These are phyloP conservation scores for Diospyros lotus DNA, from an alignment of 148 eudicot genomes.

Conservation along the genomic window DNA sequence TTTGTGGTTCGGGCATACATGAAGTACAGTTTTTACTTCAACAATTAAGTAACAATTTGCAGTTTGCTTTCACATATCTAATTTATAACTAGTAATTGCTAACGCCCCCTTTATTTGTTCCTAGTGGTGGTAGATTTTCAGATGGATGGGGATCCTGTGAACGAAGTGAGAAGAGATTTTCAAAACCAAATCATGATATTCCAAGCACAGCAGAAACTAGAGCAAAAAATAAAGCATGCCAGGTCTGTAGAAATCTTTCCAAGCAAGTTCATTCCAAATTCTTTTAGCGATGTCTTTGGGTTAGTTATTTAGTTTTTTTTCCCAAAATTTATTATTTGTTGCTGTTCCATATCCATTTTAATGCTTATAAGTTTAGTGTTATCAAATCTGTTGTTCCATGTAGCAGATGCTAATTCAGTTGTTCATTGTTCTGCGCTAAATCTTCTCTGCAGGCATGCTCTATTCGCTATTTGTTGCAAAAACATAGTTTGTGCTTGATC, in stretches of 20 bases:
- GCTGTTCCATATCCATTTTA: not conserved
- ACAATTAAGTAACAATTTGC: not conserved
- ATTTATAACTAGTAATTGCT: not conserved
- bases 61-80: not conserved
- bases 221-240: slow-evolving; percentile 95
- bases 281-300: not conserved
- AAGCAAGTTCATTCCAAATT: slow-evolving; percentile 1
- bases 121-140: slow-evolving; percentile 90
- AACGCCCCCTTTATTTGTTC: slow-evolving; percentile 15
- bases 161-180: slow-evolving; percentile 78
- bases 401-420: not conserved
- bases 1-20: slow-evolving; percentile 82
- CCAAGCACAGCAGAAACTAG: slow-evolving; percentile 99
- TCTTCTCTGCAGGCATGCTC: not conserved
- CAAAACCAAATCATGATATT: slow-evolving; percentile 87
- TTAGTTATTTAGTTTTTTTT: not conserved
- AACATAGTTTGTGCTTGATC: not conserved
- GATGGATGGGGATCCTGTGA: slow-evolving; percentile 99
- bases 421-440: not conserved
- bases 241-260: slow-evolving; percentile 36
- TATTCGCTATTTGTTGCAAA: not conserved
- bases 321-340: not conserved
- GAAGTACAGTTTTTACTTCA: slow-evolving; percentile 54
- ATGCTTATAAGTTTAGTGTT: not conserved
- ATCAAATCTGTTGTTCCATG: no score